Conservation (phyloP, 345 rosid species). For the Pistacia atlantica region DNA sequence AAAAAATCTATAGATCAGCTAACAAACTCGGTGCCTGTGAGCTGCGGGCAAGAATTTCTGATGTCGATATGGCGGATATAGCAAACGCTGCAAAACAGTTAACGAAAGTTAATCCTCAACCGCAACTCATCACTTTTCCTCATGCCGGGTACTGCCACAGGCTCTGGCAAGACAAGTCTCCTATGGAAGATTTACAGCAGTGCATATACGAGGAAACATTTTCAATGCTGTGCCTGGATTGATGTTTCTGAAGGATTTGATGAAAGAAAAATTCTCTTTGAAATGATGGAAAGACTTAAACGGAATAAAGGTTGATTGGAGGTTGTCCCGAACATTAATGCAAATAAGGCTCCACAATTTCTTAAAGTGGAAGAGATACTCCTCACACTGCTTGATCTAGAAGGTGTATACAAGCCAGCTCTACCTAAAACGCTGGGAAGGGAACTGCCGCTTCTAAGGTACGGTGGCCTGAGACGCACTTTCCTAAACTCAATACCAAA, state of each 20-base stretch:
- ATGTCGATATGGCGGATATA: no score
- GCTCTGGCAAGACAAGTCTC: background rate
- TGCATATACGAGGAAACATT: background rate
- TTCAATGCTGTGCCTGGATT: conserved; percentile 2
- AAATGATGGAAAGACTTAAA: background rate
- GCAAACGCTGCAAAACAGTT: no score
- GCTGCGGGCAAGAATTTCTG: no score
- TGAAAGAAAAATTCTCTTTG: background rate
- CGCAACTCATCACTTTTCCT: no score
- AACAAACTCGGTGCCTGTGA: no score
- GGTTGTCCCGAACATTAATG: background rate
- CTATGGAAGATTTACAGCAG: background rate
- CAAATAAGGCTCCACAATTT: background rate
- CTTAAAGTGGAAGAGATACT: background rate
- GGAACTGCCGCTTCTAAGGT: conserved; percentile 25
- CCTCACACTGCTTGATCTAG: no score
- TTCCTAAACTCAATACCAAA: conserved; percentile 33
- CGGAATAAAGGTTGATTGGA: background rate
- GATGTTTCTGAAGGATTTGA: background rate
- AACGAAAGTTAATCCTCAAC: no score
- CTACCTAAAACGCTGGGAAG: conserved; percentile 27
- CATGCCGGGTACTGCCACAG: background rate
- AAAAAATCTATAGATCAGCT: no score
- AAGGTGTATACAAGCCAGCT: conserved; percentile 40
- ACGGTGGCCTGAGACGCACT: conserved; percentile 38